Conservation (phyloP, 2,329 filamentous ascomycete genomes). For the Fusarium dimerum region DNA sequence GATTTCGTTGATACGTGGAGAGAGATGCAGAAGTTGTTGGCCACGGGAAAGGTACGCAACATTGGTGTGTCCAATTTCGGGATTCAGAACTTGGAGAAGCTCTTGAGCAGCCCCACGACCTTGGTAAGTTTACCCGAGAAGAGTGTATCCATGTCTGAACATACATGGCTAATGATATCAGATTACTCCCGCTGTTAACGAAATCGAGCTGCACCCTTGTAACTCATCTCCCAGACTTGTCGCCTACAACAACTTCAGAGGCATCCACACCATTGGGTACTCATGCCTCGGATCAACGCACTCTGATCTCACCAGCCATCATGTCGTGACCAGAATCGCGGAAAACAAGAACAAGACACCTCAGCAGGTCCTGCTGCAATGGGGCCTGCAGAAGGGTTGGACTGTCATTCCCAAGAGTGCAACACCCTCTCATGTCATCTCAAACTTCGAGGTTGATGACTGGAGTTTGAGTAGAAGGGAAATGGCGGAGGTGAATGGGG, state of each 20-base stretch:
- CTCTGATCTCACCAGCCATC: conserved; percentile 69
- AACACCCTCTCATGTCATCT: conserved; percentile 70
- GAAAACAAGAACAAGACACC: conserved; percentile 66
- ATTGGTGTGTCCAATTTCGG: conserved; percentile 88
- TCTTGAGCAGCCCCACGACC: conserved; percentile 65
- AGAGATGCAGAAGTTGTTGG: conserved; percentile 70
- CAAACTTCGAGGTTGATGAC: conserved; percentile 74
- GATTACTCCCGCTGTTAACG: conserved; percentile 71
- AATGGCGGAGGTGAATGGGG: conserved; percentile 64
- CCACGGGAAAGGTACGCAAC: conserved; percentile 72
- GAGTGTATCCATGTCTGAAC: too few relatives aligned
- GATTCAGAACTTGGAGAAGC: conserved; percentile 76
- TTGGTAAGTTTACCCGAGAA: conserved; percentile 45
- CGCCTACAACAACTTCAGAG: conserved; percentile 69
- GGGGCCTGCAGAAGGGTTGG: conserved; percentile 80
- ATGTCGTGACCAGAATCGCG: conserved; percentile 62
- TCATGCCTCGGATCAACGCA: conserved; percentile 72
- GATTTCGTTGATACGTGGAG: conserved; percentile 79
- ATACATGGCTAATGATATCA: conserved; percentile 24
- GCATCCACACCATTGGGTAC: conserved; percentile 75
- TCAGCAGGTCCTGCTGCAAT: conserved; percentile 77
- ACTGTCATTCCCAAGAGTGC: conserved; percentile 86
- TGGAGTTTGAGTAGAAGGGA: conserved; percentile 75
- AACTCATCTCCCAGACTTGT: conserved; percentile 80
- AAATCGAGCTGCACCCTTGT: conserved; percentile 80